These are phyloP conservation scores for Papiliotrema flavescens DNA, from an alignment of 1,284 basidiomycete species.

Conservation along the genomic window DNA sequence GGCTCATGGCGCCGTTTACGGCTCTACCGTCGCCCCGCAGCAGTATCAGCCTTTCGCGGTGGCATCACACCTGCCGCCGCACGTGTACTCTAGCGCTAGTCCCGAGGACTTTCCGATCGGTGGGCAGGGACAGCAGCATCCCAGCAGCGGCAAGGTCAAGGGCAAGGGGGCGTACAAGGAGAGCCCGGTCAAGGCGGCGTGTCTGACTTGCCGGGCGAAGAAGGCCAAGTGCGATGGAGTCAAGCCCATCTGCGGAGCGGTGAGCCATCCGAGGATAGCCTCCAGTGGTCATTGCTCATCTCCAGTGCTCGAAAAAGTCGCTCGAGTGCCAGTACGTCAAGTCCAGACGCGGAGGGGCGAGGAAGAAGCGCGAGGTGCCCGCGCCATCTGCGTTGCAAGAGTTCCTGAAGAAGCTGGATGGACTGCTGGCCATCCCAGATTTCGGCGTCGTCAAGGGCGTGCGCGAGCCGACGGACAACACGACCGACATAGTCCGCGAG, in stretches of 20 bases:
- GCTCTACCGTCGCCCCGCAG: neutral
- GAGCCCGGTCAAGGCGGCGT: slow-evolving; percentile 46
- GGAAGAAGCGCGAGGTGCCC: slow-evolving; percentile 42
- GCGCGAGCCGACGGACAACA: slow-evolving; percentile 27
- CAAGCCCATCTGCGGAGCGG: slow-evolving; percentile 45
- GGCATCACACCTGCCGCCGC: too few species aligned
- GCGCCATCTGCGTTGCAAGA: slow-evolving; percentile 39
- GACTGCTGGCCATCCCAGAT: slow-evolving; percentile 28
- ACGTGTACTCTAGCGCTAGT: too few species aligned
- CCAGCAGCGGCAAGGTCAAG: neutral
- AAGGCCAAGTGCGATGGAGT: slow-evolving; percentile 50
- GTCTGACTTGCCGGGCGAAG: slow-evolving; percentile 45
- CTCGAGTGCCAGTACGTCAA: slow-evolving; percentile 49
- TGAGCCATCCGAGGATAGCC: slow-evolving; percentile 16
- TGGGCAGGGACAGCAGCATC: too few species aligned
- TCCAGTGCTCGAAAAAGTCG: slow-evolving; percentile 41
- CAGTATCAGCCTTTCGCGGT: neutral
- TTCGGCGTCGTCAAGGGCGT: slow-evolving; percentile 19
- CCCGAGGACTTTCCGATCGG: too few species aligned
- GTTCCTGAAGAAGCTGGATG: slow-evolving; percentile 45
- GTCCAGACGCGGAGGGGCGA: slow-evolving; percentile 46
- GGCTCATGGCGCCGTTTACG: neutral
- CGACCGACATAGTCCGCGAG: slow-evolving; percentile 33
- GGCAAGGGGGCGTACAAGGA: slow-evolving; percentile 9
- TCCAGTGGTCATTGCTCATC: neutral